phyloP scores from a whole-genome alignment of 1,284 basidiomycete genomes.

The Moniliophthora roreri region DNA sequence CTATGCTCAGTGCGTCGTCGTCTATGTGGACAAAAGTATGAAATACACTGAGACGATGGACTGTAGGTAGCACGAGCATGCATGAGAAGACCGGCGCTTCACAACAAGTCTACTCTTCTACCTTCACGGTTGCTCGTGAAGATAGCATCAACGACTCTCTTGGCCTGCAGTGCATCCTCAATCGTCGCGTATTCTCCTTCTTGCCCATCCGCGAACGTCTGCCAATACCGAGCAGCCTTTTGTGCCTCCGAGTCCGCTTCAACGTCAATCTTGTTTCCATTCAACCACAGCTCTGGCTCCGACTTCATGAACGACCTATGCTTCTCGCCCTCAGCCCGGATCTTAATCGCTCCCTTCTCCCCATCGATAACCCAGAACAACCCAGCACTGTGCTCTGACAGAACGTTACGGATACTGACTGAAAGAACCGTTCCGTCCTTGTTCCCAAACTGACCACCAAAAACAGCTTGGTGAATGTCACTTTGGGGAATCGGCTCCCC shows the following conservation, averaged over 20 bases:
- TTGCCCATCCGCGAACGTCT: no score
- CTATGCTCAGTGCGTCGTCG: no score
- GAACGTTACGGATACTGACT: slow-evolving; percentile 1
- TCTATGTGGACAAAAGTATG: no score
- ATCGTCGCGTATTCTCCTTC: background rate
- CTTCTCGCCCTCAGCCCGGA: no score
- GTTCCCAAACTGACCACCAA: background rate
- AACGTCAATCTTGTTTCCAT: slow-evolving; percentile 13
- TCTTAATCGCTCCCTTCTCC: background rate
- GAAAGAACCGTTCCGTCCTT: background rate
- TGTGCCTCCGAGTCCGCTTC: background rate
- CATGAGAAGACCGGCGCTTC: no score
- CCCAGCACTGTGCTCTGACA: background rate
- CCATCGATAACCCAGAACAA: slow-evolving; percentile 13
- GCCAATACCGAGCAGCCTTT: no score
- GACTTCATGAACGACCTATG: background rate
- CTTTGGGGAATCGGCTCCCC: background rate
- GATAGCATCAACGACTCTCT: slow-evolving; percentile 1
- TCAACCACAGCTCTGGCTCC: slow-evolving; percentile 16
- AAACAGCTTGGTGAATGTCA: background rate
- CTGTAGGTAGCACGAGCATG: no score
- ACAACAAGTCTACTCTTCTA: background rate
- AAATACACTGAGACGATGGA: no score
- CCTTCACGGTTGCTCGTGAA: slow-evolving; percentile 1
- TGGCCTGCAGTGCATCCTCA: slow-evolving; percentile 1